These are phyloP conservation scores for Ensete glaucum DNA, from an alignment of 176 grass and related monocot species.

Conservation along the genomic window DNA sequence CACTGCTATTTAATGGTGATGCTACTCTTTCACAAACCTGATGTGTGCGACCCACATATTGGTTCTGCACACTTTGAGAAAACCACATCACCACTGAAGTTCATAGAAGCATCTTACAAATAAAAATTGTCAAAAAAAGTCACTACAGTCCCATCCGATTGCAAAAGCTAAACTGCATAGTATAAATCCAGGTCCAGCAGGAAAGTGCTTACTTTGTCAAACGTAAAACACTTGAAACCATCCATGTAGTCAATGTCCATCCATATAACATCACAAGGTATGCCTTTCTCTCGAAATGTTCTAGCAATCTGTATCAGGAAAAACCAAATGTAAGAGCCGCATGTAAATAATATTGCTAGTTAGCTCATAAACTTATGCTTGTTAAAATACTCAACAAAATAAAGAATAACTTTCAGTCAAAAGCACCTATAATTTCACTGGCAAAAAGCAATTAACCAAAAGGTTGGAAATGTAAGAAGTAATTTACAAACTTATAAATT, in stretches of 20 bases:
- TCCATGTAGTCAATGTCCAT: constrained; percentile 99
- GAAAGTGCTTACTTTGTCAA: constrained; percentile 55
- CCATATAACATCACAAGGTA: constrained; percentile 98
- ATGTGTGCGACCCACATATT: too few relatives aligned
- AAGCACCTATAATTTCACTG: not conserved
- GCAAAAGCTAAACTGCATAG: not conserved
- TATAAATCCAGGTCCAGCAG: not conserved
- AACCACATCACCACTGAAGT: too few relatives aligned
- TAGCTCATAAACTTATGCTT: not conserved
- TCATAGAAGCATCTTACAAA: too few relatives aligned
- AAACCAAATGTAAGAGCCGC: constrained; percentile 15
- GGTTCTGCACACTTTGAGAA: too few relatives aligned
- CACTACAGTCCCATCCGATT: not conserved
- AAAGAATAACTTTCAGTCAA: not conserved
- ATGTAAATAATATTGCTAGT: constrained; percentile 7
- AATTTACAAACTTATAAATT: not conserved
- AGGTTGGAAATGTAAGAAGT: not conserved
- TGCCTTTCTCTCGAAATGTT: constrained; percentile 84
- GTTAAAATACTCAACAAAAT: not conserved
- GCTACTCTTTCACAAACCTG: too few relatives aligned
- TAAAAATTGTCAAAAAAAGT: too few relatives aligned
- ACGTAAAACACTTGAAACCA: constrained; percentile 92
- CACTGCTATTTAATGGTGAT: too few relatives aligned
- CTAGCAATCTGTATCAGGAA: constrained; percentile 50
- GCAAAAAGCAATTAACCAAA: not conserved